These are phyloP conservation scores for Penicillium sp. DNA, from an alignment of 2,329 filamentous ascomycete genomes.

Conservation along the genomic window DNA sequence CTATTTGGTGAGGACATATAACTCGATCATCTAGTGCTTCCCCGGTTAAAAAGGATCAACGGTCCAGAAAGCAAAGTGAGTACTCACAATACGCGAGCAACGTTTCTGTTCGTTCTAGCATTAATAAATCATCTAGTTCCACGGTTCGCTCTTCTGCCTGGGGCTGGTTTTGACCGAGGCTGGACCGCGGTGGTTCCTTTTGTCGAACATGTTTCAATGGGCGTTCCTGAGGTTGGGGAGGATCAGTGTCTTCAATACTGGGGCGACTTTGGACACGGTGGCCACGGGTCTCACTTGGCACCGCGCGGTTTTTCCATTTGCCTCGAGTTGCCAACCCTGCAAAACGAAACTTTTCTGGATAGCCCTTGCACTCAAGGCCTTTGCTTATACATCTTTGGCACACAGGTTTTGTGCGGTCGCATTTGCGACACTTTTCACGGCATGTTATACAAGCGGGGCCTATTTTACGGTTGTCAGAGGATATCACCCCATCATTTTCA, in stretches of 20 bases:
- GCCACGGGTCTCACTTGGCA: constrained; percentile 11
- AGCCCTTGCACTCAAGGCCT: constrained; percentile 33
- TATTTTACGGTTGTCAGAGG: constrained; percentile 8
- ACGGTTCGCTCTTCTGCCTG: not conserved
- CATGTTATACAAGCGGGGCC: constrained; percentile 37
- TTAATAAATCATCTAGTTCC: constrained; percentile 4
- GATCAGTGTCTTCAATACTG: not conserved
- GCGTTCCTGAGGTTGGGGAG: too few species aligned
- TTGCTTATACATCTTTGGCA: constrained; percentile 34
- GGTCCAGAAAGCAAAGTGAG: not conserved
- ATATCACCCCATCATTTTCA: not conserved
- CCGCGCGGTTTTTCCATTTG: constrained; percentile 31
- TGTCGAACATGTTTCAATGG: not conserved
- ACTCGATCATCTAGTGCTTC: constrained; percentile 24
- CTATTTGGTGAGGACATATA: constrained; percentile 34
- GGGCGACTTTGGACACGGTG: not conserved
- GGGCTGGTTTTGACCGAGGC: not conserved
- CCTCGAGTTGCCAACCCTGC: constrained; percentile 33
- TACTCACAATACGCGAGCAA: constrained; percentile 4
- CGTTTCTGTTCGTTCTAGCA: constrained; percentile 1
- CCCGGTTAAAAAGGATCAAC: not conserved
- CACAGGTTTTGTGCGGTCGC: constrained; percentile 32
- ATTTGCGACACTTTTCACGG: constrained; percentile 36
- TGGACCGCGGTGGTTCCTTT: not conserved
- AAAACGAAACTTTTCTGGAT: constrained; percentile 36